Evolutionary conservation across 2,329 filamentous ascomycete genomes (phyloP).

Genomic region (Helminthosporium solani): DNA sequence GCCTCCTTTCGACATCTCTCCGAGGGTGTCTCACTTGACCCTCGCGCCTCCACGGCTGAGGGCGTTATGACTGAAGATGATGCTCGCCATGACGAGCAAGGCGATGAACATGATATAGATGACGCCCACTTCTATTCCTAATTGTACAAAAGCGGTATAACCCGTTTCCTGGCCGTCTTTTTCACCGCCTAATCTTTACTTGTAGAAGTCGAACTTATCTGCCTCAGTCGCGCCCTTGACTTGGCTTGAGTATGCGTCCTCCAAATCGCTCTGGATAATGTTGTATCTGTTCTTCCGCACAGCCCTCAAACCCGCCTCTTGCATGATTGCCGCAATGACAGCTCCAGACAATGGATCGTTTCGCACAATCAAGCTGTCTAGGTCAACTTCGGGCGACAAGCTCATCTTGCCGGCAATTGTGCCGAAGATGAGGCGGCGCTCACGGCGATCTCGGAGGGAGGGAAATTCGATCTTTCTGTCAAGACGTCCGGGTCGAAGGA

Average conservation of each 20-base stretch:
- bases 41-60: no score
- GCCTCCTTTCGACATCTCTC: no score
- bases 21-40: no score
- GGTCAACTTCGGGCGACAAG: slow-evolving; percentile 89
- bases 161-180: neutral
- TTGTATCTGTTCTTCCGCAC: slow-evolving; percentile 99
- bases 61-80: no score
- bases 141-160: neutral
- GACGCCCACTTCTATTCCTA: neutral
- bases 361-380: slow-evolving; percentile 92
- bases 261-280: slow-evolving; percentile 94
- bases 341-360: slow-evolving; percentile 95
- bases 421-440: slow-evolving; percentile 92
- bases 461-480: slow-evolving; percentile 99
- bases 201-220: slow-evolving; percentile 72
- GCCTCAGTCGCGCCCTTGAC: slow-evolving; percentile 80
- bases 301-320: slow-evolving; percentile 90
- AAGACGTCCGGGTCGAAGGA: slow-evolving; percentile 90
- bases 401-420: slow-evolving; percentile 99
- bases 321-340: slow-evolving; percentile 98
- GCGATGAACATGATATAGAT: neutral
- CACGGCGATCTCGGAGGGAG: slow-evolving; percentile 86
- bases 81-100: no score
- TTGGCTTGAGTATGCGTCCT: slow-evolving; percentile 95
- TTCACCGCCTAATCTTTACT: slow-evolving; percentile 20